Conservation (phyloP, 2,329 filamentous ascomycete species). For the Ploettnerulaceae sp. region DNA sequence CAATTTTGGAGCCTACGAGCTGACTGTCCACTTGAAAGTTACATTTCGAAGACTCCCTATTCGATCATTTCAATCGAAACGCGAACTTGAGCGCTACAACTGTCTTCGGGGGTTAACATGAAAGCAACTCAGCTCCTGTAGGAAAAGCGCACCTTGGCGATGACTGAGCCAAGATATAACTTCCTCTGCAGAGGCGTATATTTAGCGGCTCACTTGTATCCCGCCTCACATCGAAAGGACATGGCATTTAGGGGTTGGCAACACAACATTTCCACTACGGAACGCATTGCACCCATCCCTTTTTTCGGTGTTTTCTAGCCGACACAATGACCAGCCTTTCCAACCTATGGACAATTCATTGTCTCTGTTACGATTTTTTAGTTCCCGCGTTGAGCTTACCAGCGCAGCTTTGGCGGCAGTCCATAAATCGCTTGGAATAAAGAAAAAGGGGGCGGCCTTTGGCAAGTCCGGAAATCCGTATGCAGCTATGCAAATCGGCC, state of each 20-base stretch:
- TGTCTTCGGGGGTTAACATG: neutral
- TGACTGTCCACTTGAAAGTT: neutral
- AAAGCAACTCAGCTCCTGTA: no score
- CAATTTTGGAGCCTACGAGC: neutral
- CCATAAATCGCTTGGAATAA: neutral
- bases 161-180: no score
- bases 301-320: neutral
- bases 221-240: neutral
- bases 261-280: neutral
- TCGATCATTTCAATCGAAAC: no score
- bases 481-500: neutral
- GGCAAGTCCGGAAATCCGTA: neutral
- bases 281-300: neutral
- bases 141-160: no score
- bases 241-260: neutral
- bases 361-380: neutral
- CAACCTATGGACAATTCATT: neutral
- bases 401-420: constrained; percentile 1
- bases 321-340: neutral
- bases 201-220: no score
- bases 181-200: no score
- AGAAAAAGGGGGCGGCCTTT: neutral
- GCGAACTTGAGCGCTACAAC: neutral
- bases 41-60: no score
- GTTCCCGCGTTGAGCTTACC: neutral